Conservation (phyloP, 257 asterid species). For the Ballota nigra region DNA sequence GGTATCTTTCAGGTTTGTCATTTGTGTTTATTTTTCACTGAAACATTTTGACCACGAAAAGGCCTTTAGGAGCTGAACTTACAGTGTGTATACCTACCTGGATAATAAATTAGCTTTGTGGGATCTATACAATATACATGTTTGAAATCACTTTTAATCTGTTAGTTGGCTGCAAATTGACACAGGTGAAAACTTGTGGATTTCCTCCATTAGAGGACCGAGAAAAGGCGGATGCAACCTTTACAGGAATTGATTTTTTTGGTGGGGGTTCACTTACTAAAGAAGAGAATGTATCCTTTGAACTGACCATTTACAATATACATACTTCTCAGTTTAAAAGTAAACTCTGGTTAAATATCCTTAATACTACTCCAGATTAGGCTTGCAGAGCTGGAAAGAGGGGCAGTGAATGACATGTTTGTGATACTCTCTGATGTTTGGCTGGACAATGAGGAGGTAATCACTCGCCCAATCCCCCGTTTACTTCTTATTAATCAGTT, state of each 20-base stretch:
- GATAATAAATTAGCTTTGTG: not conserved
- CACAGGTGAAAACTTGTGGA: conserved; percentile 81
- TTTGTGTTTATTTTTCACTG: conserved; percentile 20
- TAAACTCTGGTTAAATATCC: conserved; percentile 25
- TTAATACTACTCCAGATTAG: conserved; percentile 57
- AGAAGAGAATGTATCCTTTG: conserved; percentile 92
- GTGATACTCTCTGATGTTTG: conserved; percentile 88
- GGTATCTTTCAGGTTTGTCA: conserved; percentile 75
- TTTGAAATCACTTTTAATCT: conserved; percentile 3
- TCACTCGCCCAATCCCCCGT: conserved; percentile 14
- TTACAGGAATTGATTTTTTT: conserved; percentile 73
- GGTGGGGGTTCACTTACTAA: conserved; percentile 82
- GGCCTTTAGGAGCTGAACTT: conserved; percentile 4
- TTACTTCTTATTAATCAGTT: conserved; percentile 12
- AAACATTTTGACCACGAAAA: conserved; percentile 15
- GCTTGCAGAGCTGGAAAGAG: conserved; percentile 78
- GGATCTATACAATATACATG: not conserved
- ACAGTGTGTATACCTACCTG: not conserved
- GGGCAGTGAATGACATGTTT: conserved; percentile 93
- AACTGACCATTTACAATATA: not conserved
- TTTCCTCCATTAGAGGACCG: conserved; percentile 94
- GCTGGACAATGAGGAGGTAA: conserved; percentile 83
- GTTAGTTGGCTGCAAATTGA: conserved; percentile 21
- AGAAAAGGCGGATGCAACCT: conserved; percentile 56
- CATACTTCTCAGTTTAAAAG: conserved; percentile 6